Percentiles rank a stretch among this genome's conserved stretches.
phyloP scores from a whole-genome alignment of 106 monocot genomes.

The Phalaenopsis aphrodite region DNA sequence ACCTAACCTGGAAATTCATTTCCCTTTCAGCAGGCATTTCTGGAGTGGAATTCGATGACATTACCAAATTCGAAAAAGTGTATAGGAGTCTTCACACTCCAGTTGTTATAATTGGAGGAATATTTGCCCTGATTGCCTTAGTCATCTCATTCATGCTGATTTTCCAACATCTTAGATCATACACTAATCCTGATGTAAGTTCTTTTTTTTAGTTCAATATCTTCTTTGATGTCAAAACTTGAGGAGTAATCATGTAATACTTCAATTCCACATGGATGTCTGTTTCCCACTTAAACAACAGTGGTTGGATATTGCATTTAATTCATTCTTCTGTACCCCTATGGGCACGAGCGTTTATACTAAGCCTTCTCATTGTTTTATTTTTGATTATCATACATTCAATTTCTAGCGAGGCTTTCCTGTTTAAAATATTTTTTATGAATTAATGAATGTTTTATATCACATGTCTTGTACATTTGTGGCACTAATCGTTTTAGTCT shows the following conservation, averaged over 20 bases:
- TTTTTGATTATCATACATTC: not conserved
- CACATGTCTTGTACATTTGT: not conserved
- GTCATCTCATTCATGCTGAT: constrained; percentile 46
- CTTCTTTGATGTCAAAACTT: not conserved
- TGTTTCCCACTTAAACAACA: not conserved
- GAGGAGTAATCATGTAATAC: not conserved
- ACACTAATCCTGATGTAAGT: constrained; percentile 68
- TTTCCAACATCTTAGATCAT: constrained; percentile 62
- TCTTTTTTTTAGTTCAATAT: not conserved
- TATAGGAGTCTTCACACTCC: constrained; percentile 50
- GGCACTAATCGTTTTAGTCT: not conserved
- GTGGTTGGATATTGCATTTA: not conserved
- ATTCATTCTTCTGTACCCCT: not conserved
- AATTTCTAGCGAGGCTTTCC: not conserved
- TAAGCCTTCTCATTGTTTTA: not conserved
- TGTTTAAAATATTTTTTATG: not conserved
- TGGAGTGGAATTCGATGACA: constrained; percentile 22
- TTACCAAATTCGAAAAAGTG: constrained; percentile 24
- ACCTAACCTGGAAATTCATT: no score
- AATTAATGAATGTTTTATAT: not conserved
- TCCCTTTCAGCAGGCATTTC: not conserved
- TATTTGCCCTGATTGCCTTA: constrained; percentile 40
- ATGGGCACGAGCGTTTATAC: not conserved
- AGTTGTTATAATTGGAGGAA: constrained; percentile 40
- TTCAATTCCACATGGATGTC: not conserved